These are phyloP conservation scores for Apophysomyces ossiformis DNA, from an alignment of 371 early-diverging fungal genomes.

Conservation along the genomic window DNA sequence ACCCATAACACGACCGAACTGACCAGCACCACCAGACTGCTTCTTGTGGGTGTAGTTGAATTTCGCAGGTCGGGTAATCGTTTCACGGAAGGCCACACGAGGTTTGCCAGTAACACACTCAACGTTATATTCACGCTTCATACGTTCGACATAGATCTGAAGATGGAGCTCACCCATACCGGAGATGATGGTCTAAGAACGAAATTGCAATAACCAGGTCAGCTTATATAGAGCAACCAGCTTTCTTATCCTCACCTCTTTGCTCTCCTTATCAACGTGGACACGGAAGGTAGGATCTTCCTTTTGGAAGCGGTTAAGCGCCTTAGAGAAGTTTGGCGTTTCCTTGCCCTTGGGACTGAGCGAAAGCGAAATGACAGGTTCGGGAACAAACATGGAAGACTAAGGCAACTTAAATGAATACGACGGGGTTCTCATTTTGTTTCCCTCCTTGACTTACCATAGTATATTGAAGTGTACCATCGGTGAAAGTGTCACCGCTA, in stretches of 20 bases:
- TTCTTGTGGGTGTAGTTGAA: slow-evolving; percentile 99
- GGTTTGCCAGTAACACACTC: slow-evolving; percentile 96
- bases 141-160: slow-evolving; percentile 96
- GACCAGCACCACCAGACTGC: slow-evolving; percentile 97
- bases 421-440: neutral
- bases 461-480: slow-evolving; percentile 82
- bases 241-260: slow-evolving; percentile 53
- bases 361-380: slow-evolving; percentile 95
- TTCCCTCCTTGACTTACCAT: slow-evolving; percentile 59
- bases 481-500: slow-evolving; percentile 96
- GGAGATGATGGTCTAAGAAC: slow-evolving; percentile 75
- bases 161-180: slow-evolving; percentile 95
- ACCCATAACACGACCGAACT: slow-evolving; percentile 93
- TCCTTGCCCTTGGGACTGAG: slow-evolving; percentile 91
- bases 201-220: neutral
- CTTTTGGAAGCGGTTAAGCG: slow-evolving; percentile 92
- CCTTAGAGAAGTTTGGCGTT: slow-evolving; percentile 92
- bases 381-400: slow-evolving; percentile 97
- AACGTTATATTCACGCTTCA: slow-evolving; percentile 95
- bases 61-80: slow-evolving; percentile 74
- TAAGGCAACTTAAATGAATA: slow-evolving; percentile 12
- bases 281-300: slow-evolving; percentile 99
- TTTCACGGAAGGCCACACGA: slow-evolving; percentile 97
- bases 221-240: neutral
- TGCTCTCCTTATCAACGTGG: slow-evolving; percentile 91